Base-by-base conservation (phyloP, 2,329 filamentous ascomycete species). In the Phaeosphaeria sp. region DNA sequence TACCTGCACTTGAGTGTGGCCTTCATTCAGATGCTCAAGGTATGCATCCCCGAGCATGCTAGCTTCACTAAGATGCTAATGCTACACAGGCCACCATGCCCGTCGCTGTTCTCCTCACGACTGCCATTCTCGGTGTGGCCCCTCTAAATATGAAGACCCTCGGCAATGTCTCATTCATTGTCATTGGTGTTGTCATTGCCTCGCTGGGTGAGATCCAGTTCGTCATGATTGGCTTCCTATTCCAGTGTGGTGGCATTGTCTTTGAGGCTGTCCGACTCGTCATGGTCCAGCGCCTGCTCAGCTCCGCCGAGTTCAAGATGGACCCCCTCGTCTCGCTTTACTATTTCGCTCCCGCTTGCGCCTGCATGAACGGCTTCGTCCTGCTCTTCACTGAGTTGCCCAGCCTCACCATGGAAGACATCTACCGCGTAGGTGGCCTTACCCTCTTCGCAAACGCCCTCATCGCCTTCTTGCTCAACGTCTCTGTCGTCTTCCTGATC, bases 21-120 rank as follows among this genome's bases (percentile, higher is more conserved):
- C 59, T 98, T 98, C 79, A 98, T 98, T 73, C 94, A 98, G 84
- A 98, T 98, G 94, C 89, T 98, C 79, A 98, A 98, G 90, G 90
- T 92, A 68, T 39, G 76, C 67, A 17, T 2, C n/a, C 39, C 36
- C 6, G 17, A 6, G 11, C 9, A 27, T n/a, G n/a, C 1, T 10
- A 21, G 17, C 25, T n/a, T n/a, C n/a, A n/a, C n/a, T n/a, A n/a
- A n/a, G n/a, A 30, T 53, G 30, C 59, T 63, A 52, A 68, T 64
- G 33, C 42, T 11, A 30, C 5, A 30, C 64, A 93, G 91, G 95
- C 95, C 66, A 97, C 93, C 44, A 98, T 92, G 30, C 95, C 95
- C 17, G 93, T 98, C 58, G 93, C 93, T 53, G 93, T 98, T 52
- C 87, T 99, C 41, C 80, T 98, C 66, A 90, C 92, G 42, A 92